Evolutionary conservation across 192 early-diverging fungal genomes (phyloP).

Genomic region (Chytriomyces hyalinus): DNA sequence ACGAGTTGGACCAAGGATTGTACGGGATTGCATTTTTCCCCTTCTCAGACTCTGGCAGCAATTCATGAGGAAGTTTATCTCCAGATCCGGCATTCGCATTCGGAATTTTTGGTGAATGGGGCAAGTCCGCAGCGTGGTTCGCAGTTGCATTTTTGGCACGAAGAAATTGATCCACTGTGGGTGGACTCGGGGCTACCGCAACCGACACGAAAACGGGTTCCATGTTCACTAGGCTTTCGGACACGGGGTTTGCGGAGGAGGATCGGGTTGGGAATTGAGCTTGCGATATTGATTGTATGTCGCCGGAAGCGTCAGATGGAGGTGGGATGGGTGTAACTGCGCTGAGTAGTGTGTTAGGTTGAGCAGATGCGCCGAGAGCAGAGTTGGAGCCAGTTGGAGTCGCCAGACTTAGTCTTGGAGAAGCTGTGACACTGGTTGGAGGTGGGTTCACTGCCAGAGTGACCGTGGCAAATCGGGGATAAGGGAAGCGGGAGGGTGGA

Average conservation of each 20-base stretch:
- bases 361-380: not conserved
- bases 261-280: not conserved
- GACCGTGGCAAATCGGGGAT: constrained; percentile 9
- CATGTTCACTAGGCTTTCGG: not conserved
- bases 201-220: not conserved
- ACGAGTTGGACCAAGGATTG: constrained; percentile 12
- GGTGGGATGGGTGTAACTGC: not conserved
- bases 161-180: not conserved
- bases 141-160: not conserved
- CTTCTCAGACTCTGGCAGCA: constrained; percentile 1
- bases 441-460: not conserved
- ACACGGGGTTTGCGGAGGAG: not conserved
- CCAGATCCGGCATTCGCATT: not conserved
- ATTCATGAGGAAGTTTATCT: not conserved
- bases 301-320: not conserved
- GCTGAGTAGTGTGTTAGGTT: not conserved
- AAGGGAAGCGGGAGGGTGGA: constrained; percentile 8
- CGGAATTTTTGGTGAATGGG: not conserved
- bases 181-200: not conserved
- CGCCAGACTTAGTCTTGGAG: not conserved
- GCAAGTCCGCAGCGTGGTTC: not conserved
- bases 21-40: not conserved
- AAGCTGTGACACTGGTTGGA: not conserved
- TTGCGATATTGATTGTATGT: not conserved
- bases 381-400: not conserved